Evolutionary conservation across 345 rosid genomes (phyloP).

Genomic region (Euphorbia peplus): DNA sequence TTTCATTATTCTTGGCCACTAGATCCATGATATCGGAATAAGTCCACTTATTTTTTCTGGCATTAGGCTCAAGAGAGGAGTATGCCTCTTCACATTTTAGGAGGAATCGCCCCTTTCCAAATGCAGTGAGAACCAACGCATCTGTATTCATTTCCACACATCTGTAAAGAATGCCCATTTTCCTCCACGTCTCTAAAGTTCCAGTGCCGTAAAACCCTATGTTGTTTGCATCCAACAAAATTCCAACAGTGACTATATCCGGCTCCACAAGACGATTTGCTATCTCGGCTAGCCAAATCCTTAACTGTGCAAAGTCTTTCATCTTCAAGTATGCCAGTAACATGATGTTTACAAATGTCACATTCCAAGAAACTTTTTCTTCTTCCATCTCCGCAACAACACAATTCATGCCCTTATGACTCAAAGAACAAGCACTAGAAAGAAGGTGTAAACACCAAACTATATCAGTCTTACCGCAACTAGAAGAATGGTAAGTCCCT

Average conservation of each 20-base stretch:
- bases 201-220: conserved; percentile 40
- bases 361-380: conserved; percentile 46
- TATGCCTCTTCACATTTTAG: conserved; percentile 42
- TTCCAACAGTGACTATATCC: conserved; percentile 64
- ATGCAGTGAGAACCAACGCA: conserved; percentile 51
- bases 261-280: conserved; percentile 38
- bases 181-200: conserved; percentile 48
- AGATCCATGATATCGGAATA: conserved; percentile 45
- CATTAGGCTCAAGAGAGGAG: conserved; percentile 29
- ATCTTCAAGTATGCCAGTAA: conserved; percentile 53
- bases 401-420: conserved; percentile 58
- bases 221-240: conserved; percentile 41
- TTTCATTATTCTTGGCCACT: conserved; percentile 24
- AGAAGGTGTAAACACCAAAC: conserved; percentile 67
- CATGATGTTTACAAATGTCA: conserved; percentile 43
- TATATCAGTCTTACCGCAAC: conserved; percentile 39
- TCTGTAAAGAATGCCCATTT: conserved; percentile 45
- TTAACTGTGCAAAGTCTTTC: conserved; percentile 48
- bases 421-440: conserved; percentile 54
- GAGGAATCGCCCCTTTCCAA: conserved; percentile 58
- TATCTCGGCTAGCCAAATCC: conserved; percentile 33
- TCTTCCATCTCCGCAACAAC: conserved; percentile 50
- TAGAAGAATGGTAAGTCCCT: conserved; percentile 43
- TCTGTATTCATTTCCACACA: conserved; percentile 52
- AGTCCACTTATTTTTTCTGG: conserved; percentile 41